phyloP scores from a whole-genome alignment of 1,139 yeast genomes.

The Wickerhamiella infanticola region DNA sequence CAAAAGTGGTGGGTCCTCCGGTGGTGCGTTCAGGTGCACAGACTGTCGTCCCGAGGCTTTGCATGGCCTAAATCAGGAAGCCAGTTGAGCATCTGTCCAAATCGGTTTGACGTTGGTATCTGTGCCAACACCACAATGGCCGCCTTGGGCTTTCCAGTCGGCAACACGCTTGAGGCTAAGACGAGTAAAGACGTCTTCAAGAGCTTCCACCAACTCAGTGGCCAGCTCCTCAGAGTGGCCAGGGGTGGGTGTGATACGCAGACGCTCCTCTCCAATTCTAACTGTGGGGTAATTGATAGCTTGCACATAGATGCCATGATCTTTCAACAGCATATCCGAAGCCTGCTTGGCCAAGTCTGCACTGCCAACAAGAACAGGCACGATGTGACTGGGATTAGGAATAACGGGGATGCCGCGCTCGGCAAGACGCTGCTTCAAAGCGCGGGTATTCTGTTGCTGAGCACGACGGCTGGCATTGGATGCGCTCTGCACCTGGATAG shows the following conservation, averaged over 20 bases:
- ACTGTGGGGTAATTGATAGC: constrained; percentile 98
- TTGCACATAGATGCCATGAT: constrained; percentile 84
- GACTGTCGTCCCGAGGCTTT: background rate
- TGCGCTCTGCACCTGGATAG: constrained; percentile 71
- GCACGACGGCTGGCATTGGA: constrained; percentile 63
- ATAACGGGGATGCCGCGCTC: constrained; percentile 80
- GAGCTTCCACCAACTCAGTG: constrained; percentile 58
- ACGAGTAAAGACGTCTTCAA: constrained; percentile 67
- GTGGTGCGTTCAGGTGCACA: background rate
- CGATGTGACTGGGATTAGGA: constrained; percentile 95
- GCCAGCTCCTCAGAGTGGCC: constrained; percentile 73
- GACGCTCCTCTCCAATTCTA: constrained; percentile 86
- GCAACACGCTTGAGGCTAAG: constrained; percentile 56
- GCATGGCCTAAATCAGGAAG: background rate
- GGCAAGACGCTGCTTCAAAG: constrained; percentile 59
- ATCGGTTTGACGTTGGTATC: constrained; percentile 35
- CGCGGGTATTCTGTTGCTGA: constrained; percentile 76
- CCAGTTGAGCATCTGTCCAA: constrained; percentile 78
- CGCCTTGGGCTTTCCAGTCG: constrained; percentile 72
- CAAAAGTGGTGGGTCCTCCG: background rate
- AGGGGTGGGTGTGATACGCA: constrained; percentile 95
- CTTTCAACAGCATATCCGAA: constrained; percentile 70
- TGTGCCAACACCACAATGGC: constrained; percentile 74
- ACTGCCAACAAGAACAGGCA: constrained; percentile 87
- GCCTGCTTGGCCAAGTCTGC: constrained; percentile 87